These are phyloP conservation scores for Cryphonectria naterciae DNA, from an alignment of 2,329 filamentous ascomycete species.

Conservation along the genomic window DNA sequence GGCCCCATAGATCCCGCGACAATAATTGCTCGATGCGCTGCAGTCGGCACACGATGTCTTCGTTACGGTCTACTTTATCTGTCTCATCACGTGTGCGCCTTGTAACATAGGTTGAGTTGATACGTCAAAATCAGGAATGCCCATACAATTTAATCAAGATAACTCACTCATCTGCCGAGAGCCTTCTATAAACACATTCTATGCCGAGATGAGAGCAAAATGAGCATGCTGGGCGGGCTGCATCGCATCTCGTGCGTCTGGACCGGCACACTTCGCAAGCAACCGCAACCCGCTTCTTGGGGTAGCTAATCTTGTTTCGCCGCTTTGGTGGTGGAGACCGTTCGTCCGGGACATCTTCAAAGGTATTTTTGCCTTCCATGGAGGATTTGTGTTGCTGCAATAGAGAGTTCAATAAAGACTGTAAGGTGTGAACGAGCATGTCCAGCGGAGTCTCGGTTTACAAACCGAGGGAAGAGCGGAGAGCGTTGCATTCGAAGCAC, in stretches of 20 bases:
- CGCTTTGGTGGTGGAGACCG: not conserved
- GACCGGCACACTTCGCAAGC: conserved; percentile 33
- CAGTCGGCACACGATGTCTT: not conserved
- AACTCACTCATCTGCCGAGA: not conserved
- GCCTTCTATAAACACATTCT: conserved; percentile 29
- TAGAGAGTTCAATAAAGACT: not conserved
- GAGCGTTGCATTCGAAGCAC: not conserved
- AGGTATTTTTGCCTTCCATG: not conserved
- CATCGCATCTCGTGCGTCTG: conserved; percentile 32
- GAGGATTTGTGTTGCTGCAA: not conserved
- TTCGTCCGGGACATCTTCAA: not conserved
- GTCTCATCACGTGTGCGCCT: not conserved
- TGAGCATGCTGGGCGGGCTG: conserved; percentile 28
- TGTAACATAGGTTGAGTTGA: not conserved
- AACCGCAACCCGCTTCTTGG: conserved; percentile 32
- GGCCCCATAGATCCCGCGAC: not conserved
- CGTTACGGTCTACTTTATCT: not conserved
- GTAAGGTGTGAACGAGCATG: not conserved
- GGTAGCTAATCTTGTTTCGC: conserved; percentile 28
- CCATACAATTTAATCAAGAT: not conserved
- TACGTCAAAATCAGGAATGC: not conserved
- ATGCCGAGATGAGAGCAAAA: conserved; percentile 29
- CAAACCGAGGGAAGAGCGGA: not conserved
- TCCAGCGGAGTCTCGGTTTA: not conserved
- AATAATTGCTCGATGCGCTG: not conserved